Evolutionary conservation across 805 yeast species (phyloP).

Genomic region (Pichia deserticola): DNA sequence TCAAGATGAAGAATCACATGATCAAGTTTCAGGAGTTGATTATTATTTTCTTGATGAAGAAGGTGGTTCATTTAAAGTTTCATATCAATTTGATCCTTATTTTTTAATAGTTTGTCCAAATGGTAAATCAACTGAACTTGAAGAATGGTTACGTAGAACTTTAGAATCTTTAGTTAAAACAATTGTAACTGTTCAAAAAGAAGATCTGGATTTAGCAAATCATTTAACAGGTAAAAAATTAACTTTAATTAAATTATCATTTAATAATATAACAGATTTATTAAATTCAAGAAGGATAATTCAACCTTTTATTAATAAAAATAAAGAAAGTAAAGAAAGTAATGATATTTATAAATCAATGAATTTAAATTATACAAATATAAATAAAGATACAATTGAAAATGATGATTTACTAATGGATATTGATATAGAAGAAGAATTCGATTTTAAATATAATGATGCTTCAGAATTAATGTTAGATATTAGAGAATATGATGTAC

Average conservation of each 20-base stretch:
- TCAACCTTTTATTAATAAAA: conserved; percentile 63
- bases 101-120: conserved; percentile 63
- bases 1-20: conserved; percentile 46
- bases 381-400: conserved; percentile 26
- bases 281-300: conserved; percentile 64
- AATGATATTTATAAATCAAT: conserved; percentile 61
- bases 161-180: conserved; percentile 60
- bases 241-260: conserved; percentile 57
- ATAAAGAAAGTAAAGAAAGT: conserved; percentile 52
- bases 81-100: conserved; percentile 80
- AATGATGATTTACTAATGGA: conserved; percentile 25
- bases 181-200: conserved; percentile 52
- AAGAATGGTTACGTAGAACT: conserved; percentile 66
- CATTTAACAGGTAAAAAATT: conserved; percentile 75
- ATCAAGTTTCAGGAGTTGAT: conserved; percentile 87
- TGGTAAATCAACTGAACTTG: conserved; percentile 65
- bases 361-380: conserved; percentile 32
- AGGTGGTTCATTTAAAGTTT: conserved; percentile 91
- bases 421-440: conserved; percentile 14
- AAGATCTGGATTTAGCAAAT: conserved; percentile 76
- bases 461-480: conserved; percentile 68
- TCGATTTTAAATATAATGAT: conserved; percentile 30
- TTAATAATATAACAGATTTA: conserved; percentile 69
- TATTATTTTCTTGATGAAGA: conserved; percentile 92
- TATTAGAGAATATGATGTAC: conserved; percentile 90